These are phyloP conservation scores for Clavariopsis aquatica DNA, from an alignment of 495 filamentous ascomycete species.

Conservation along the genomic window DNA sequence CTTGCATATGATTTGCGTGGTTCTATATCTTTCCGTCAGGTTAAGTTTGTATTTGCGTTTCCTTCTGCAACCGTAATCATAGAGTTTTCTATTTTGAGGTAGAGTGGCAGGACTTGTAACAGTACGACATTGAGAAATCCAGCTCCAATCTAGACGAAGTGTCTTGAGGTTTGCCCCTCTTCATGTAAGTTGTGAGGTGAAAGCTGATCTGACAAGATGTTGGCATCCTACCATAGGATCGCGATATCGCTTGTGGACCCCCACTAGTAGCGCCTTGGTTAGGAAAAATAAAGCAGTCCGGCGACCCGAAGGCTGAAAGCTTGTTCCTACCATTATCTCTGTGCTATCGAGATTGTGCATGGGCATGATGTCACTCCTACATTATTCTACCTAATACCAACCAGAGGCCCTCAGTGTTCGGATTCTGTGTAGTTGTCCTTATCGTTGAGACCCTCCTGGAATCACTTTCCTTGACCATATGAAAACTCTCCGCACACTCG, in stretches of 20 bases:
- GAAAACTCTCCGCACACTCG: not conserved
- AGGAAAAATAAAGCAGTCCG: not conserved
- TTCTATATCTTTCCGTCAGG: slow-evolving; percentile 15
- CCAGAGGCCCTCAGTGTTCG: no score
- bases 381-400: no score
- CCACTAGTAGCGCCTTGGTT: not conserved
- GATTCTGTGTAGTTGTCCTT: no score
- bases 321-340: not conserved
- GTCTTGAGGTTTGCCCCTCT: not conserved
- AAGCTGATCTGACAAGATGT: not conserved
- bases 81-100: not conserved
- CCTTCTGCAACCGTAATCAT: slow-evolving; percentile 8
- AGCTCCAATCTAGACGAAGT: not conserved
- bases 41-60: slow-evolving; percentile 13
- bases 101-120: slow-evolving; percentile 12
- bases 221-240: not conserved
- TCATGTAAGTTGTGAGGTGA: not conserved
- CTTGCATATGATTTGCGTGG: slow-evolving; percentile 23
- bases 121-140: slow-evolving; percentile 13
- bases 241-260: not conserved
- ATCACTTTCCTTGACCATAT: not conserved
- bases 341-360: no score
- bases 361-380: no score
- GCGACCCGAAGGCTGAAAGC: not conserved
- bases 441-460: no score